Percentiles rank a stretch among this genome's conserved stretches.
Conservation (phyloP, 2,329 filamentous ascomycete species). For the Monilinia laxa region DNA sequence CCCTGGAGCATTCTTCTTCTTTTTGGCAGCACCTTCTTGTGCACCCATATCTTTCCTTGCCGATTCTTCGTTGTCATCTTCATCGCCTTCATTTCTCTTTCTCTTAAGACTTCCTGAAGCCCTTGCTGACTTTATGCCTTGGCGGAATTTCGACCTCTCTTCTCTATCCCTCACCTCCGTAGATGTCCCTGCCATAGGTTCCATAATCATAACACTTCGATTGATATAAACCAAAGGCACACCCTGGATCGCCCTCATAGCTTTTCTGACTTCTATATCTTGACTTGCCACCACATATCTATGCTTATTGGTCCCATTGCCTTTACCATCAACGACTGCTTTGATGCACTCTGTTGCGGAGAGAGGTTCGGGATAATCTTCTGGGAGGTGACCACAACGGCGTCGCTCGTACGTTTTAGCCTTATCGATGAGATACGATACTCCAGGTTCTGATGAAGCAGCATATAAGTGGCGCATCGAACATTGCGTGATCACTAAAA, state of each 20-base stretch:
- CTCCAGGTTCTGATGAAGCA: conserved; percentile 54
- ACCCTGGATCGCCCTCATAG: conserved; percentile 65
- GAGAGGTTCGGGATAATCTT: conserved; percentile 69
- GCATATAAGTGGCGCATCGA: conserved; percentile 77
- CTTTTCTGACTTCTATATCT: conserved; percentile 60
- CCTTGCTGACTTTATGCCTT: conserved; percentile 58
- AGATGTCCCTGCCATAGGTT: conserved; percentile 71
- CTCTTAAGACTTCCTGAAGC: conserved; percentile 43
- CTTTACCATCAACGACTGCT: conserved; percentile 77
- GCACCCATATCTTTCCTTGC: conserved; percentile 28
- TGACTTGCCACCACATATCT: conserved; percentile 77
- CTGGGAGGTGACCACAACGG: conserved; percentile 74
- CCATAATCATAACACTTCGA: conserved; percentile 75
- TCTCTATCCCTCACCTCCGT: conserved; percentile 62
- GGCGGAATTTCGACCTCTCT: conserved; percentile 72
- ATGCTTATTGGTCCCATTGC: conserved; percentile 69
- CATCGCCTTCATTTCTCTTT: conserved; percentile 40
- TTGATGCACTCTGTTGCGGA: conserved; percentile 67
- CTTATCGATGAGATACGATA: conserved; percentile 59
- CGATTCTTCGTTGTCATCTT: conserved; percentile 36
- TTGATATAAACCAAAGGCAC: conserved; percentile 78
- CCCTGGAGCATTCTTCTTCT: conserved; percentile 59
- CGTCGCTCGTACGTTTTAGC: conserved; percentile 75
- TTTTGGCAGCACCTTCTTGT: conserved; percentile 40
- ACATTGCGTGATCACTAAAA: conserved; percentile 73